Conservation (phyloP, 202 grass and related monocot genomes). For the Zizania palustris region DNA sequence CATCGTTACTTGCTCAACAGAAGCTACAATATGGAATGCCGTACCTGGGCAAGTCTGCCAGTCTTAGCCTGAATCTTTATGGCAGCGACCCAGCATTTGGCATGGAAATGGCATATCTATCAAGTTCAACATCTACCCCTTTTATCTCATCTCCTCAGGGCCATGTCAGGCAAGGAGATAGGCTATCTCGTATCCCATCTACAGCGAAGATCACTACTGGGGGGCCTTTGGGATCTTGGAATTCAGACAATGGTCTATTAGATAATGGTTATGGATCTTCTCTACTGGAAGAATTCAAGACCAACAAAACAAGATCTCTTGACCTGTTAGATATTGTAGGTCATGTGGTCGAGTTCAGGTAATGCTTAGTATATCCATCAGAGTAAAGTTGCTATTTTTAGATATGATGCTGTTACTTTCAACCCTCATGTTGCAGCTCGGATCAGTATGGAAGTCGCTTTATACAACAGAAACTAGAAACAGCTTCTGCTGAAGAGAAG, state of each 20-base stretch:
- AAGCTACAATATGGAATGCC: slow-evolving; percentile 76
- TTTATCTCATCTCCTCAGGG: slow-evolving; percentile 62
- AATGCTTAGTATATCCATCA: slow-evolving; percentile 33
- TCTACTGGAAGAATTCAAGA: slow-evolving; percentile 97
- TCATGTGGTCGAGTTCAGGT: slow-evolving; percentile 98
- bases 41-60: slow-evolving; percentile 68
- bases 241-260: slow-evolving; percentile 53
- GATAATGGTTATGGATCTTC: slow-evolving; percentile 71
- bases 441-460: slow-evolving; percentile 98
- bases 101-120: slow-evolving; percentile 63
- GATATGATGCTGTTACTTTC: slow-evolving; percentile 28
- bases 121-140: slow-evolving; percentile 59
- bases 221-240: slow-evolving; percentile 60
- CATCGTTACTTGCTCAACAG: slow-evolving; percentile 70
- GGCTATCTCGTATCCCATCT: slow-evolving; percentile 49
- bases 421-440: slow-evolving; percentile 51
- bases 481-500: slow-evolving; percentile 82
- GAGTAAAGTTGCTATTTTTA: slow-evolving; percentile 23
- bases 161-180: slow-evolving; percentile 71
- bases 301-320: slow-evolving; percentile 80
- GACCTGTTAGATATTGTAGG: slow-evolving; percentile 88
- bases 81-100: slow-evolving; percentile 62
- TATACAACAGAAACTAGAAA: slow-evolving; percentile 99
- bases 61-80: slow-evolving; percentile 67
- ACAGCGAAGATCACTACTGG: slow-evolving; percentile 46